Base-by-base conservation (phyloP, 345 rosid species). In the Xanthoceras sorbifolium region DNA sequence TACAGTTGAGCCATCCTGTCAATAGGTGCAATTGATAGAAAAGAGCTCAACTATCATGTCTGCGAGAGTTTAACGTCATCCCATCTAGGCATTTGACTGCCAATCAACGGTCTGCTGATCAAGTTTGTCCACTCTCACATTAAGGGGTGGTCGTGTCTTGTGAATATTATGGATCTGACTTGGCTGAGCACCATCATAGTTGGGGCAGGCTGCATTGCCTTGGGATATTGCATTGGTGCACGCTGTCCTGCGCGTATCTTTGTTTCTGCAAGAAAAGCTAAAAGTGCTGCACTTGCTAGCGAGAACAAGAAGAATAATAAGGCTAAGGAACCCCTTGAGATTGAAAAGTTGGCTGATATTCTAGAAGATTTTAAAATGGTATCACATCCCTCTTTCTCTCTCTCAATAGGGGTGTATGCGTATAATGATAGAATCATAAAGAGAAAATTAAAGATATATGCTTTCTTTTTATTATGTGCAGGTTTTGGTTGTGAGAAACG, bases 401-500 rank as follows among this genome's bases (percentile, higher is more conserved):
- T 59, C 7, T 25, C 25, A 10, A 31, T 66, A 60, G 40, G 29
- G 11, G 18, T 64, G 17, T 71, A 32, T 70, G 48, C 28, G 18
- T 71, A 12, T 50, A 63, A 17, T 46, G 76, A 78, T 42, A 11
- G 9, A 9, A 42, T 10, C 15, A 26, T 59, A 8, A 34, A 71
- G 38, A 20, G 59, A 10, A 57, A 75, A 64, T 40, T 73, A 75
- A 69, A 59, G 22, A 44, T 28, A 18, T 23, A 9, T 34, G 40
- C 52, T 36, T 73, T 54, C 7, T 54, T 26, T 26, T 40, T 46
- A 63, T 71, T 76, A 18, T 81, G 23, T 81, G 72, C 82, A 94
- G 99, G 94, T 96, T 66, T 89, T 96, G 89, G 94, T 94, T 73
- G 99, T 94, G 78, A 87, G 99, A 78, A 94, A 91, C 79, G 98